A percentile compares a stretch with the other conserved stretches of the same genome.
Conservation (phyloP, 495 filamentous ascomycete genomes). For the Astrothelium subdiscretum region DNA sequence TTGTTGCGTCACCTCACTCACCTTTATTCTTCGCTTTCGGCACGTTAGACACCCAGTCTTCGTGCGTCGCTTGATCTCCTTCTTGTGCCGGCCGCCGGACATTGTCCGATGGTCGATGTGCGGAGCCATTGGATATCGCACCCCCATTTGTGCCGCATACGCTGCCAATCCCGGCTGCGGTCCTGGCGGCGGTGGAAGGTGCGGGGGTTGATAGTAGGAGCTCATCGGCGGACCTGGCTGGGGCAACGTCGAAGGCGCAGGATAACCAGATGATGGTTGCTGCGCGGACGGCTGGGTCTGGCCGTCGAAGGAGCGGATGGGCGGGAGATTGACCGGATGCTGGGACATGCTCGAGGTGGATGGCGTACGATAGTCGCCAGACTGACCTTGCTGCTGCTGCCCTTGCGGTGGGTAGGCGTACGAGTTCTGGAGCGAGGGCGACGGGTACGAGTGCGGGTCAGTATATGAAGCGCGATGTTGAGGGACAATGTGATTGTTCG, state of each 20-base stretch:
- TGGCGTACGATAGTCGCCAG: slow-evolving; percentile 40
- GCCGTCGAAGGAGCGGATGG: slow-evolving; percentile 42
- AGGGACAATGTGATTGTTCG: not conserved
- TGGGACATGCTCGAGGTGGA: slow-evolving; percentile 38
- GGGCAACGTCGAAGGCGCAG: slow-evolving; percentile 27
- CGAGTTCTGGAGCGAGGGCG: slow-evolving; percentile 38
- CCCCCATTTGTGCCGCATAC: slow-evolving; percentile 29
- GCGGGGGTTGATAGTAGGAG: slow-evolving; percentile 27
- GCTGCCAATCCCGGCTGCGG: slow-evolving; percentile 26
- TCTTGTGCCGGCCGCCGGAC: slow-evolving; percentile 79
- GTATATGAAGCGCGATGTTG: slow-evolving; percentile 40
- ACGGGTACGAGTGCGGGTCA: slow-evolving; percentile 44
- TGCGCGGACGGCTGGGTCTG: slow-evolving; percentile 22
- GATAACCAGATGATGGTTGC: slow-evolving; percentile 6
- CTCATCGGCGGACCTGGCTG: slow-evolving; percentile 27
- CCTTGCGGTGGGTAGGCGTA: slow-evolving; percentile 46
- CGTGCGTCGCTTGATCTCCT: slow-evolving; percentile 96
- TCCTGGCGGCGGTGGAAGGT: slow-evolving; percentile 20
- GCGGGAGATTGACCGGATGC: slow-evolving; percentile 50
- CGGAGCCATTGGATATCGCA: slow-evolving; percentile 50
- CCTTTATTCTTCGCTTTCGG: slow-evolving; percentile 96
- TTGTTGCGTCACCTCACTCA: slow-evolving; percentile 37
- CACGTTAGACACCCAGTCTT: slow-evolving; percentile 97
- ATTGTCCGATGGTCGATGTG: slow-evolving; percentile 48
- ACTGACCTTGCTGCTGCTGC: slow-evolving; percentile 13